Base-by-base conservation (phyloP, 2,329 filamentous ascomycete species). In the Chrysoporthe austroafricana region DNA sequence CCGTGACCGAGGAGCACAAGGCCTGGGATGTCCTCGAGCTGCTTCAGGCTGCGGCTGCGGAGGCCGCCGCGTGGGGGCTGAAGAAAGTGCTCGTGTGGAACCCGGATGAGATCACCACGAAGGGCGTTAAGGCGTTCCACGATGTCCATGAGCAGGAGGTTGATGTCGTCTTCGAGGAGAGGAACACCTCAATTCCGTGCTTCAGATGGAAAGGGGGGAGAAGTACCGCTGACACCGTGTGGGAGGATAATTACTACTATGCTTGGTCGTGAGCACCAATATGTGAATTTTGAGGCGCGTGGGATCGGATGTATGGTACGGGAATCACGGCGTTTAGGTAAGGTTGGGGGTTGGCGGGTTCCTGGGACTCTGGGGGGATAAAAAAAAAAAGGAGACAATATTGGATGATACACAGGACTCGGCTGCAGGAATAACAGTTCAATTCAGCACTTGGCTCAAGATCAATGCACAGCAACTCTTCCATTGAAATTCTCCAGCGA, bases 111-210 rank as follows among this genome's bases (percentile, higher is more conserved):
- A 73, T 73, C n/a, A 69, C 76, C 3, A 70, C 71, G 13, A 50
- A 52, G 13, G 77, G 74, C 2, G 76, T 76, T 4, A 74, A 73
- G 66, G 71, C 63, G 14, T 73, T 78, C n/a, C 73, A 73, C 11
- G 72, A 75, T 32, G 84, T n/a, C 79, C 85, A 77, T 77, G 78
- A 75, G 13, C 70, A 73, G 2, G 71, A 72, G 3, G 71, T 75
- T 8, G 73, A 74, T 64, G 69, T 76, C 4, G 64, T 76, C 0
- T 74, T 76, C 46, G 76, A 76, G 42, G 74, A 77, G 66, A 73
- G 77, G 8, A 76, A 79, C 26, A 74, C 72, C 63, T 70, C 70
- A 9, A 73, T 79, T 34, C 77, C 78, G 4, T 77, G 75, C 65
- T 65, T 81, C 60, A 73, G 78, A 68, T 79, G 79, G 79, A 76